These are phyloP conservation scores for Cyclanthera cordifolia DNA, from an alignment of 306 rosid genomes.

Conservation along the genomic window DNA sequence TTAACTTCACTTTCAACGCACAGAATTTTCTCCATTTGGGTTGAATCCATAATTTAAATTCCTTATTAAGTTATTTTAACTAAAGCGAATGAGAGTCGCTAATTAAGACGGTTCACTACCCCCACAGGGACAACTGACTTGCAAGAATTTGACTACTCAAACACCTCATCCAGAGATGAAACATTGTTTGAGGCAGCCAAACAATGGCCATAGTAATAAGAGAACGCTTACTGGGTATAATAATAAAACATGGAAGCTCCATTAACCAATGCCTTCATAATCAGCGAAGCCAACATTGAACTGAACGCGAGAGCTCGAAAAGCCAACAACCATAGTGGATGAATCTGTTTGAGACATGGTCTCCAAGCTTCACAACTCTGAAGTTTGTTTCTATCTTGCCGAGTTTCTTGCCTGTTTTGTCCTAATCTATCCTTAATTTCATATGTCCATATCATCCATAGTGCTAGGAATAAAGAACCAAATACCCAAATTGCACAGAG, in stretches of 20 bases:
- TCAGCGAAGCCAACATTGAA: constrained; percentile 33
- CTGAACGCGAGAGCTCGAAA: constrained; percentile 26
- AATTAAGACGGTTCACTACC: neutral
- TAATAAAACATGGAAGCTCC: constrained; percentile 35
- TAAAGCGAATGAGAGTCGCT: neutral
- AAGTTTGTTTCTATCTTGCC: constrained; percentile 15
- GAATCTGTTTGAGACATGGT: constrained; percentile 55
- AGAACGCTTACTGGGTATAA: constrained; percentile 70
- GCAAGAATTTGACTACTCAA: neutral
- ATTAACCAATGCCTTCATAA: constrained; percentile 27
- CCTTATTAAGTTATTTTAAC: neutral
- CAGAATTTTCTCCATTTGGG: neutral
- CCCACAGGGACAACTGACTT: neutral
- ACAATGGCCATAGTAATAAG: neutral
- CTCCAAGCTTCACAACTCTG: constrained; percentile 50
- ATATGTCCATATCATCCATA: constrained; percentile 34
- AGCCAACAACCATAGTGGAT: constrained; percentile 53
- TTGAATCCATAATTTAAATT: neutral
- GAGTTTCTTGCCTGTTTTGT: constrained; percentile 27
- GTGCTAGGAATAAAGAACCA: constrained; percentile 30
- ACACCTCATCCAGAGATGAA: neutral
- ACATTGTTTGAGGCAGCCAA: neutral
- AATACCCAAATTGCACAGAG: constrained; percentile 45
- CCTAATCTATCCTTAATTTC: constrained; percentile 23
- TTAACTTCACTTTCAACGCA: neutral